These are phyloP conservation scores for Lactarius indigo DNA, from an alignment of 768 basidiomycete species.

Conservation along the genomic window DNA sequence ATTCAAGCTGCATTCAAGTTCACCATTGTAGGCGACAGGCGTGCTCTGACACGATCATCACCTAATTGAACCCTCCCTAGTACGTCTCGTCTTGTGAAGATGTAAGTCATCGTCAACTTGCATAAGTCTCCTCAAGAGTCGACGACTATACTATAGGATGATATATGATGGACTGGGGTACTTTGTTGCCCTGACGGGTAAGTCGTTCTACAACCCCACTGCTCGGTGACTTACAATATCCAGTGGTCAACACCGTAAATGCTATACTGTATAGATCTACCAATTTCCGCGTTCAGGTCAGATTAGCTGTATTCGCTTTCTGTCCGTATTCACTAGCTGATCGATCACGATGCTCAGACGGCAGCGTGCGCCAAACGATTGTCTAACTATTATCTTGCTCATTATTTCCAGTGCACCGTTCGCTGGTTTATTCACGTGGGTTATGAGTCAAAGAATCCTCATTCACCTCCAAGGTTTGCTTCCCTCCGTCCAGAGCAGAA, in stretches of 20 bases:
- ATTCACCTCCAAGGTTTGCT: slow-evolving; percentile 34
- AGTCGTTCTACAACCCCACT: not conserved
- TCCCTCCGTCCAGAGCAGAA: not conserved
- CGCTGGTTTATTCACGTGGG: slow-evolving; percentile 34
- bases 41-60: not conserved
- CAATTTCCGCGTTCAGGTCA: slow-evolving; percentile 24
- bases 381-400: not conserved
- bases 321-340: not conserved
- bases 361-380: not conserved
- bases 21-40: slow-evolving; percentile 30
- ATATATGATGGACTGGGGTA: slow-evolving; percentile 66
- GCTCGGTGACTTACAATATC: not conserved
- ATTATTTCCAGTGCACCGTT: slow-evolving; percentile 9
- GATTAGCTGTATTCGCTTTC: not conserved
- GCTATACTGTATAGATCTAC: slow-evolving; percentile 28
- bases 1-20: slow-evolving; percentile 42
- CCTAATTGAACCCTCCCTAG: slow-evolving; percentile 10
- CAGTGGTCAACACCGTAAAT: slow-evolving; percentile 30
- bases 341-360: slow-evolving; percentile 5
- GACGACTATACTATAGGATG: slow-evolving; percentile 42
- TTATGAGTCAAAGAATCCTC: slow-evolving; percentile 36
- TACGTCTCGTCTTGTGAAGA: slow-evolving; percentile 27
- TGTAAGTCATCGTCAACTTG: slow-evolving; percentile 24
- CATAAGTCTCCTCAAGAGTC: not conserved
- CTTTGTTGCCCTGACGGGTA: slow-evolving; percentile 51